Evolutionary conservation across 2,329 filamentous ascomycete species (phyloP).

Genomic region (Raffaelea deltoideospora): DNA sequence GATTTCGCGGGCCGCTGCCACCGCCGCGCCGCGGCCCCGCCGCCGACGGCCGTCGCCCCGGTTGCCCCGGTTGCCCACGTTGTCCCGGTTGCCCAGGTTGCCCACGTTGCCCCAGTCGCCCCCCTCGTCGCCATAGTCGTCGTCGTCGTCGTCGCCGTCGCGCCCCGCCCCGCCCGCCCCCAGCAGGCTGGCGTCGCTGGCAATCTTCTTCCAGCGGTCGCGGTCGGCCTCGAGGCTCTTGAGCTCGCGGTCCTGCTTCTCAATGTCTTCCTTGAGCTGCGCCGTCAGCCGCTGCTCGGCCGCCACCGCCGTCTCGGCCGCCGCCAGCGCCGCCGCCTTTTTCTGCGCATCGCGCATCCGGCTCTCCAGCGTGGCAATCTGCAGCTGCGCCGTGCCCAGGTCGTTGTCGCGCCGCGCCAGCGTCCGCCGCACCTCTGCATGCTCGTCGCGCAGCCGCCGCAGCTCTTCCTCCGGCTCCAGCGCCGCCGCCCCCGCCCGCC

Average conservation of each 20-base stretch:
- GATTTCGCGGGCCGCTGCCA: constrained; percentile 57
- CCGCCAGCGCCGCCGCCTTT: constrained; percentile 55
- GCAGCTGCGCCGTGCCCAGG: constrained; percentile 74
- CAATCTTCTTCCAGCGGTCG: constrained; percentile 58
- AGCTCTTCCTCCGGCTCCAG: constrained; percentile 78
- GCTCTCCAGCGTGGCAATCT: constrained; percentile 83
- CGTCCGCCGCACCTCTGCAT: constrained; percentile 59
- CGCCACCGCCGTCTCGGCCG: constrained; percentile 46
- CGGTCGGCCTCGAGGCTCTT: constrained; percentile 48
- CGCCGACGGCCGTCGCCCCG: too few species aligned
- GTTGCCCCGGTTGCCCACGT: constrained; percentile 15
- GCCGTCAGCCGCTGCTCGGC: constrained; percentile 33
- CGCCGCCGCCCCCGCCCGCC: too few species aligned
- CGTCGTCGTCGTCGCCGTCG: constrained; percentile 20
- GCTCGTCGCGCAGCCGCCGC: constrained; percentile 61
- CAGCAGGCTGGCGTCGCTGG: constrained; percentile 42
- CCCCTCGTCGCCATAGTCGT: neutral
- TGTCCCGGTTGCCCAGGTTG: neutral
- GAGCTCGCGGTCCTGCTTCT: constrained; percentile 52
- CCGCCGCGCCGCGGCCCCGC: constrained; percentile 23
- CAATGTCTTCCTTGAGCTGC: constrained; percentile 46
- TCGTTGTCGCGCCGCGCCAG: constrained; percentile 64
- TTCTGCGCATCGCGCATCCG: constrained; percentile 71
- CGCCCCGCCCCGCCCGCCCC: constrained; percentile 29
- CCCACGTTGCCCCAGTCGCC: neutral